A percentile compares a stretch with the other conserved stretches of the same genome.
These are phyloP conservation scores for Ascochyta pisi DNA, from an alignment of 2,329 filamentous ascomycete species.

Conservation along the genomic window DNA sequence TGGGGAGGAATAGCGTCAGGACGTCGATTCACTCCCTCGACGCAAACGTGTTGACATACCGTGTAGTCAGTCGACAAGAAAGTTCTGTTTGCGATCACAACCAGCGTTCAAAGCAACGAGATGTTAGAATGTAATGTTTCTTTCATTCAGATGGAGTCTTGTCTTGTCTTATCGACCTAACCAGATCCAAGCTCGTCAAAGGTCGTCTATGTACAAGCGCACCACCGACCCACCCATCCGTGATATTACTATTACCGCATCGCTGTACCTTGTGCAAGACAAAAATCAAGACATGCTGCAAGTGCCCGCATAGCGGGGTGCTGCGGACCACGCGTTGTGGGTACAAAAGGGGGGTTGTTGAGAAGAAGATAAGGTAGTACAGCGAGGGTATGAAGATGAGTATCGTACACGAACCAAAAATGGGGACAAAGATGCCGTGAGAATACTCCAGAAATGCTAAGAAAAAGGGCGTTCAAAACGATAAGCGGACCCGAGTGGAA, in stretches of 20 bases:
- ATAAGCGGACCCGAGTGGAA: not conserved
- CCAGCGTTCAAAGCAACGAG: too few species aligned
- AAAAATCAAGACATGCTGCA: not conserved
- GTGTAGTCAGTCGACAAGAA: too few species aligned
- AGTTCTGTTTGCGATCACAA: too few species aligned
- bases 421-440: slow-evolving; percentile 1
- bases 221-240: not conserved
- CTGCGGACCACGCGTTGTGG: not conserved
- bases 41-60: too few species aligned
- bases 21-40: too few species aligned
- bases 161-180: not conserved
- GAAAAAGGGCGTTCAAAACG: slow-evolving; percentile 1
- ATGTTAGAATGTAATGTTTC: too few species aligned
- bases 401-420: slow-evolving; percentile 19
- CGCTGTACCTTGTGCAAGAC: slow-evolving; percentile 3
- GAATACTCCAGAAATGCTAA: slow-evolving; percentile 19
- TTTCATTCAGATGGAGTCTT: too few species aligned
- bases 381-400: slow-evolving; percentile 32
- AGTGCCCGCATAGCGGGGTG: not conserved
- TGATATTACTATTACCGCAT: slow-evolving; percentile 18
- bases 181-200: not conserved
- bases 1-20: too few species aligned
- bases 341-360: not conserved
- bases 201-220: slow-evolving; percentile 9
- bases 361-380: slow-evolving; percentile 20